These are phyloP conservation scores for Arachis stenosperma DNA, from an alignment of 306 rosid genomes.

Conservation along the genomic window DNA sequence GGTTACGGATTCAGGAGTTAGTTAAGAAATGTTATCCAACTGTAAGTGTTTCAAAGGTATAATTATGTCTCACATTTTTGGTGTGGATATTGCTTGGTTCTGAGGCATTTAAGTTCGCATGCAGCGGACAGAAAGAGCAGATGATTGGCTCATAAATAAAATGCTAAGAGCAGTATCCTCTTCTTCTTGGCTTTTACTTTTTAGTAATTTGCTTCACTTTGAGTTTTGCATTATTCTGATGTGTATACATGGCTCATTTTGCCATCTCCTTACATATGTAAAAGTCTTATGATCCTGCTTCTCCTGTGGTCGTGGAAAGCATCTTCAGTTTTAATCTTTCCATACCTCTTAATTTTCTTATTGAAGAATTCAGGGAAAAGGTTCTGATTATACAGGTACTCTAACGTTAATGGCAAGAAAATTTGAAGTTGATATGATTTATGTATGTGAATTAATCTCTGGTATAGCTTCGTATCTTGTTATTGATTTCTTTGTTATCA, in stretches of 20 bases:
- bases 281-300: conserved; percentile 92
- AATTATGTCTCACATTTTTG: conserved; percentile 16
- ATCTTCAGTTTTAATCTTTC: conserved; percentile 82
- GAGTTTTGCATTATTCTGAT: conserved; percentile 26
- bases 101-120: conserved; percentile 47
- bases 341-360: conserved; percentile 72
- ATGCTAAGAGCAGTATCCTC: conserved; percentile 93
- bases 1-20: conserved; percentile 60
- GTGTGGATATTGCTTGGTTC: conserved; percentile 13
- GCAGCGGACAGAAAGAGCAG: conserved; percentile 74
- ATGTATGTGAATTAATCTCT: conserved; percentile 11
- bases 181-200: conserved; percentile 11
- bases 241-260: conserved; percentile 5
- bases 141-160: conserved; percentile 72
- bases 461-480: not conserved
- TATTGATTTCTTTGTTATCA: conserved; percentile 24
- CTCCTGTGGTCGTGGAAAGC: conserved; percentile 70
- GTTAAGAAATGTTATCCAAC: conserved; percentile 79
- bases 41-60: conserved; percentile 50
- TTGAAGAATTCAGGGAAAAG: conserved; percentile 63
- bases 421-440: not conserved
- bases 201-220: not conserved
- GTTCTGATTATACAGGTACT: conserved; percentile 83
- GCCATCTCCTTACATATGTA: conserved; percentile 48
- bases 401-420: not conserved